Conservation (phyloP, 306 rosid species). For the Vicia faba region DNA sequence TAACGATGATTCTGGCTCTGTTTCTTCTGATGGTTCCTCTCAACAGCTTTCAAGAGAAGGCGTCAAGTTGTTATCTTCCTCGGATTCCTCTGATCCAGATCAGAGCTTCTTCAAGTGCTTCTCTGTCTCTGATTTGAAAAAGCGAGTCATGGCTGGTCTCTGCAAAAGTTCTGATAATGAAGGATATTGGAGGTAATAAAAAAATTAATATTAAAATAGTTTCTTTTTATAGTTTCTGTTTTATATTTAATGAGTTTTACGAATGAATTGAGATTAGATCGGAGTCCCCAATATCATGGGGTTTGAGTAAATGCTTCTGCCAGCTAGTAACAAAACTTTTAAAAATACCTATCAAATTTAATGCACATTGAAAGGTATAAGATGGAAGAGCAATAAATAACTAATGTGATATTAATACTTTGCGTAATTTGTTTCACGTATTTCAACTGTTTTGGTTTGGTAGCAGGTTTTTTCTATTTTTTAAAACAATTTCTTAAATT, state of each 20-base stretch:
- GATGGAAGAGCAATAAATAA: neutral
- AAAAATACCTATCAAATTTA: conserved; percentile 13
- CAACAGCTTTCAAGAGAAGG: conserved; percentile 70
- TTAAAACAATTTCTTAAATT: neutral
- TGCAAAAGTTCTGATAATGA: conserved; percentile 70
- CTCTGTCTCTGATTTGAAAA: conserved; percentile 91
- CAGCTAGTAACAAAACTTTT: conserved; percentile 34
- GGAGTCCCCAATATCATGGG: conserved; percentile 6
- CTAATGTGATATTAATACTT: neutral
- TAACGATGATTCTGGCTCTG: conserved; percentile 56
- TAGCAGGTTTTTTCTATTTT: neutral
- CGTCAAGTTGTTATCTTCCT: conserved; percentile 66
- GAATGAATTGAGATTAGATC: conserved; percentile 43
- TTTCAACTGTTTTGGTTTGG: conserved; percentile 15
- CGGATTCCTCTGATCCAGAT: conserved; percentile 50
- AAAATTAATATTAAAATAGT: neutral
- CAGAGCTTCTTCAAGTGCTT: conserved; percentile 90
- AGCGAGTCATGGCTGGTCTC: conserved; percentile 85
- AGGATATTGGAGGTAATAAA: conserved; percentile 89
- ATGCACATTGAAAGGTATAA: conserved; percentile 6
- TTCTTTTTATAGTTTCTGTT: conserved; percentile 40
- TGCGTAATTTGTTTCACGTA: neutral
- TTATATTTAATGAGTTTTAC: conserved; percentile 36
- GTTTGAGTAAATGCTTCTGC: conserved; percentile 59
- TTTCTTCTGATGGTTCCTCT: conserved; percentile 58